These are phyloP conservation scores for Gaultheria prostrata DNA, from an alignment of 148 eudicot species.

Conservation along the genomic window DNA sequence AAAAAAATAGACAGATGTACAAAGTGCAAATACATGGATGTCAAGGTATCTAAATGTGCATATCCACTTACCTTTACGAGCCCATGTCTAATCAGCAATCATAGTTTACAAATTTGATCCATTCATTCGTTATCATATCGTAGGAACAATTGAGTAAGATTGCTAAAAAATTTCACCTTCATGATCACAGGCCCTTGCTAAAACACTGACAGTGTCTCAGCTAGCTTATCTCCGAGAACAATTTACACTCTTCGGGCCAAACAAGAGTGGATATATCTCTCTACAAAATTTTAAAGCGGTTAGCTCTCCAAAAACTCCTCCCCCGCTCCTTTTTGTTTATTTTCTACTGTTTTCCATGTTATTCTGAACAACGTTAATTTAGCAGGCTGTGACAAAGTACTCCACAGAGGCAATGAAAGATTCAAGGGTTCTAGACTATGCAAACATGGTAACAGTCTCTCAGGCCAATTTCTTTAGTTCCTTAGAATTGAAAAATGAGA, in stretches of 20 bases:
- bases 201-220: conserved; percentile 72
- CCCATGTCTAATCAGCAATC: background rate
- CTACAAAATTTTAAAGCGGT: conserved; percentile 74
- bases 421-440: conserved; percentile 80
- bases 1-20: background rate
- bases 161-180: conserved; percentile 6
- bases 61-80: background rate
- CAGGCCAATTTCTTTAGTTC: no score
- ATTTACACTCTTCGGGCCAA: conserved; percentile 74
- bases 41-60: background rate
- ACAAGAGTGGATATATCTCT: conserved; percentile 70
- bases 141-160: background rate
- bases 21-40: background rate
- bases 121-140: background rate
- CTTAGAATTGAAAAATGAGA: background rate
- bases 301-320: conserved; percentile 12
- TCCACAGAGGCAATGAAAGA: conserved; percentile 91
- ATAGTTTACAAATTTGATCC: background rate
- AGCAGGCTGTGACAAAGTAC: conserved; percentile 56
- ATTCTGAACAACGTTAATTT: conserved; percentile 19
- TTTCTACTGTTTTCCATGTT: background rate
- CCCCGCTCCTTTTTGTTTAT: background rate
- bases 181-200: conserved; percentile 75
- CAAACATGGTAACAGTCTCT: conserved; percentile 46
- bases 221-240: conserved; percentile 77